Evolutionary conservation across 768 basidiomycete species (phyloP), one percentile per base, ranked within the genome.

Genomic region (Russula vinacea): DNA sequence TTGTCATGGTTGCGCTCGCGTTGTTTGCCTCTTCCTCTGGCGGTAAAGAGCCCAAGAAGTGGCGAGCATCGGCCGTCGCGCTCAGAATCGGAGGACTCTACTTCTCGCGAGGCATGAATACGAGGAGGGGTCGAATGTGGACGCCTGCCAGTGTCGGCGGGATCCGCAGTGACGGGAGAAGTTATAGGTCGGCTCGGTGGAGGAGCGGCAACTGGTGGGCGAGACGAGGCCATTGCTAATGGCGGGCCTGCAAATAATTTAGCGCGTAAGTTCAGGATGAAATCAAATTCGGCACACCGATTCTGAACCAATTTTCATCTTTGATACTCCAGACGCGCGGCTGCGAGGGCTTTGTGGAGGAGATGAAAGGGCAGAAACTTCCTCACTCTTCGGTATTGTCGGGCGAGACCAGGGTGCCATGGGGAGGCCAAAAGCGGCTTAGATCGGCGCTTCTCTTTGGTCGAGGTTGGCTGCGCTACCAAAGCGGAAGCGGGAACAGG

Each of bases 351-450:
- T 47, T 10, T 65, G 64, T 2, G 55, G 24, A 44, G 52, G 40
- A 52, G 45, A 39, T 35, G 58, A 26, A 55, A 50, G 47, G 14
- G 47, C 24, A 14, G 51, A 32, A 9, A 29, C 11, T 4, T 52
- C 49, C 3, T 55, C 58, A 22, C 58, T 7, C 66, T 53, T 67
- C 17, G 63, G 63, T 4, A 51, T 40, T 1, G 40, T 52, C 9
- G 61, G 56, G 8, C 50, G 60, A 55, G 65, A 63, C 59, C 66
- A 65, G 22, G 63, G 57, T 3, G 63, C 39, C 11, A 26, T 52
- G 19, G 65, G 33, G 35, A 67, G 56, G 16, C 78, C 78, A 68
- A 83, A 32, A 83, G 71, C 49, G 80, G 71, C 68, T 77, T 80
- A 68, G 78, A 76, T 17, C 75, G 72, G 33, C 60, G 60, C 66